Base-by-base conservation (phyloP, 2,329 filamentous ascomycete genomes). In the Chaetomium sp. region DNA sequence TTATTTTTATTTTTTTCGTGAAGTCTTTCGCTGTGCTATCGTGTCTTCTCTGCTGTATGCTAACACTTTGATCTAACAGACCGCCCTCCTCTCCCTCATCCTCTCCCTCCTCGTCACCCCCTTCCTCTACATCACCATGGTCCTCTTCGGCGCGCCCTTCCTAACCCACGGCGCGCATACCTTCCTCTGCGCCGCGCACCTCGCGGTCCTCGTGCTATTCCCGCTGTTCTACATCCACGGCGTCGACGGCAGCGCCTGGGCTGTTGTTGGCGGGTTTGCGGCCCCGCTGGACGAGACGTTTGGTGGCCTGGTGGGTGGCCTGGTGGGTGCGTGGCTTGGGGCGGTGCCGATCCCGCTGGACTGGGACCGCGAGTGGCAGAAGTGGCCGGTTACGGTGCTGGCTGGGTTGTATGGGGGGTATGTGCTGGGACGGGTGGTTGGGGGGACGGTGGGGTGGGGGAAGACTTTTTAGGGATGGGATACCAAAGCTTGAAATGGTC, bases 341-440 rank as follows among this genome's bases (percentile, higher is more conserved):
- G 94, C 94, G 6, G 84, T 97, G 52, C 94, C 95, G 0, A 97
- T 99, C 64, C 94, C 94, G 1, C 76, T 99, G 62, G 94, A 99
- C 70, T 97, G 92, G 92, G 94, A 99, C 70, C 85, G 94, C n/a
- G 91, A 95, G 64, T 99, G 94, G 94, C 94, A 99, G 80, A 89
- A 87, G 70, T 99, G 92, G 88, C 94, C 94, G 0, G 86, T 97
- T 48, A 99, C 94, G 0, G 88, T 99, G 56, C 73, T 97, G 4
- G 84, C 82, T 1, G 94, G 94, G 2, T 78, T 88, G 14, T 97
- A 95, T 71, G 72, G 82, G 5, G 94, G 94, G 1, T 91, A 88
- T 70, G 77, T 82, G 1, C 62, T 89, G 10, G 91, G 91, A 1
- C 86, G 87, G 67, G 66, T 82, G 54, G 61, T 84, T 14, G 84